Base-by-base conservation (phyloP, 2,329 filamentous ascomycete genomes). In the Dactylella cylindrospora region DNA sequence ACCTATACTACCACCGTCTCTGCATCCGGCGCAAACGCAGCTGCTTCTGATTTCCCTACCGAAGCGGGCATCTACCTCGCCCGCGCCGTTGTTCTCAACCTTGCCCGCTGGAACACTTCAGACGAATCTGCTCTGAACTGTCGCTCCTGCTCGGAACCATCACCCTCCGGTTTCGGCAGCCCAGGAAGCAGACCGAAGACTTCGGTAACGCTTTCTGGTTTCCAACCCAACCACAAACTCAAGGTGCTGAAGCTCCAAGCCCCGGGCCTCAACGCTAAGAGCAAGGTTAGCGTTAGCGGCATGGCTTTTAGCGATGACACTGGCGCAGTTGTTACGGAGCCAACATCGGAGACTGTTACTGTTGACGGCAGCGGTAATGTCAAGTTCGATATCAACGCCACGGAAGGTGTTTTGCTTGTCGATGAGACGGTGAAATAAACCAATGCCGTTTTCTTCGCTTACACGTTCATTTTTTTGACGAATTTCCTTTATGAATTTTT, bases 191-290 rank as follows among this genome's bases (percentile, higher is more conserved):
- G 57, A 20, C 20, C 19, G 7, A 54, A 15, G 8, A 49, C 36
- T 12, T 12, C 7, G 5, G 36, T 62, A 17, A 50, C 36, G 5
- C 10, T 62, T 6, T 49, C 36, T 1, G 57, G 57, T 4, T 62
- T 62, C 22, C 57, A 62, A 15, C 57, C 57, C 4, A 33, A 32
- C 8, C 57, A 50, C 31, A 35, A 20, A 2, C 57, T 62, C 13
- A 62, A 50, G 29, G 12, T 62, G 31, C 7, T 54, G 6, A 49
- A 31, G 17, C 49, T 62, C 3, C 38, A 39, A 23, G 57, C 43
- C 9, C 46, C 57, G 2, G 57, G 57, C 8, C 31, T 62, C 5
- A 62, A 62, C 15, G 57, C 57, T 40, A 62, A 62, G 28, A 50
- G 43, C 31, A 29, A 46, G 28, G 29, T 31, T 12, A 54, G 22